These are phyloP conservation scores for Russula dissimulans DNA, from an alignment of 768 basidiomycete species.

Conservation along the genomic window DNA sequence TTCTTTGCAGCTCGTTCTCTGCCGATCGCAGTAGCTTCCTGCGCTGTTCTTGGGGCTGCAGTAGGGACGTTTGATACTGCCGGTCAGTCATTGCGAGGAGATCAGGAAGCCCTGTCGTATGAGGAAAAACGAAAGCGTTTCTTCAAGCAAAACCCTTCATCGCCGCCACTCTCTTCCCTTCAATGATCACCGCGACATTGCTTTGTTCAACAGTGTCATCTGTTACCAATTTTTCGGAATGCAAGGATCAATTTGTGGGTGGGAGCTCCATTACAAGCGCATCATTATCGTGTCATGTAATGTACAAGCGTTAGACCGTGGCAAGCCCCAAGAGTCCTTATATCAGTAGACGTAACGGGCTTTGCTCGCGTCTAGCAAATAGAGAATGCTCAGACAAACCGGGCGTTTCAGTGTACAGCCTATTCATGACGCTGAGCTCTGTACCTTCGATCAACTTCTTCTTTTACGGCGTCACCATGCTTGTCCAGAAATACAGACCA, in stretches of 20 bases:
- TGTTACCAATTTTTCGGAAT: too few species aligned
- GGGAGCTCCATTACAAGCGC: neutral
- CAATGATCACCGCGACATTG: constrained; percentile 1
- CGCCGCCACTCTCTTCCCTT: constrained; percentile 33
- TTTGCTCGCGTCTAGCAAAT: neutral
- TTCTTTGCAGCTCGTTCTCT: constrained; percentile 61
- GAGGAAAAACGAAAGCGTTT: constrained; percentile 73
- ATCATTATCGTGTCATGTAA: neutral
- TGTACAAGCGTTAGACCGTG: neutral
- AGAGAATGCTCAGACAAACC: neutral
- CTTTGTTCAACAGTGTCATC: neutral
- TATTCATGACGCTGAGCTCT: neutral
- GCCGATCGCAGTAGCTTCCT: constrained; percentile 72
- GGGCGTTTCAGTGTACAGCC: neutral
- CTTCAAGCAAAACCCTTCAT: constrained; percentile 62
- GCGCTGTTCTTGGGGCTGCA: constrained; percentile 65
- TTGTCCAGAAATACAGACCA: constrained; percentile 22
- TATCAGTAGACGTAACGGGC: neutral
- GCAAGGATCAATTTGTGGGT: neutral
- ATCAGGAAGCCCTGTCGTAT: constrained; percentile 32
- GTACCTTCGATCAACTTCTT: constrained; percentile 15
- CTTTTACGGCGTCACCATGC: neutral
- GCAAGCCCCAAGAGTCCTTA: neutral
- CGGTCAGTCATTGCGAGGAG: constrained; percentile 47
- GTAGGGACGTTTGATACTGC: constrained; percentile 78